A percentile compares a stretch with the other conserved stretches of the same genome.
Conservation (phyloP, 495 filamentous ascomycete genomes). For the Penicillium mononematosum region DNA sequence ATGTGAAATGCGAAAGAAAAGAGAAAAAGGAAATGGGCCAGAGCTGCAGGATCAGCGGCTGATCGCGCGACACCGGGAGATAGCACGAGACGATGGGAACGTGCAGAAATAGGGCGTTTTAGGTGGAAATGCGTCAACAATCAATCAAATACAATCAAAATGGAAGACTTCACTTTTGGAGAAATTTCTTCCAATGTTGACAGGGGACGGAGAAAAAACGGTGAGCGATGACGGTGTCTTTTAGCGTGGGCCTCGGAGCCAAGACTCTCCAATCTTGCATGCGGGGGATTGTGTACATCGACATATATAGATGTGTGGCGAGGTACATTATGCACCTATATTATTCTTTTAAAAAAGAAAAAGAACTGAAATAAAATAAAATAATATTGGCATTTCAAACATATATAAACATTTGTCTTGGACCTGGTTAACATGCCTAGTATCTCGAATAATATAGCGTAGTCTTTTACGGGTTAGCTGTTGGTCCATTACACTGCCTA, state of each 20-base stretch:
- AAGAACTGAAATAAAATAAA: too few relatives aligned
- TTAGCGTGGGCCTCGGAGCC: slow-evolving; percentile 25
- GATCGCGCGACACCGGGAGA: slow-evolving; percentile 26
- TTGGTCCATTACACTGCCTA: too few relatives aligned
- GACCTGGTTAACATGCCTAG: too few relatives aligned
- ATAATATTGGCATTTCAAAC: not conserved
- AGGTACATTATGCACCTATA: not conserved
- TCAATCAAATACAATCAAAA: not conserved
- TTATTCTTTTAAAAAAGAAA: not conserved
- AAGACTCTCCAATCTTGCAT: slow-evolving; percentile 24
- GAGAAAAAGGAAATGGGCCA: slow-evolving; percentile 12
- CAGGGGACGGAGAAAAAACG: slow-evolving; percentile 17
- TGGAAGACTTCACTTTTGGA: not conserved
- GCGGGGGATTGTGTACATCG: slow-evolving; percentile 16
- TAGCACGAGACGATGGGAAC: slow-evolving; percentile 17
- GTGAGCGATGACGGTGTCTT: slow-evolving; percentile 24
- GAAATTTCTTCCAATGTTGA: slow-evolving; percentile 4
- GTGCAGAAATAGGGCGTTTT: slow-evolving; percentile 7
- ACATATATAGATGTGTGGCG: not conserved
- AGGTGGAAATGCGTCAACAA: not conserved
- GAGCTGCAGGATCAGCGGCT: slow-evolving; percentile 28
- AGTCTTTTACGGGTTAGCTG: too few relatives aligned
- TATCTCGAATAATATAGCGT: too few relatives aligned
- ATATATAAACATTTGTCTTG: too few relatives aligned
- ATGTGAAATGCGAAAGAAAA: slow-evolving; percentile 11